Evolutionary conservation across 2,329 filamentous ascomycete genomes (phyloP), one percentile per base, ranked within the genome.

Genomic region (Microthyrium microscopicum): DNA sequence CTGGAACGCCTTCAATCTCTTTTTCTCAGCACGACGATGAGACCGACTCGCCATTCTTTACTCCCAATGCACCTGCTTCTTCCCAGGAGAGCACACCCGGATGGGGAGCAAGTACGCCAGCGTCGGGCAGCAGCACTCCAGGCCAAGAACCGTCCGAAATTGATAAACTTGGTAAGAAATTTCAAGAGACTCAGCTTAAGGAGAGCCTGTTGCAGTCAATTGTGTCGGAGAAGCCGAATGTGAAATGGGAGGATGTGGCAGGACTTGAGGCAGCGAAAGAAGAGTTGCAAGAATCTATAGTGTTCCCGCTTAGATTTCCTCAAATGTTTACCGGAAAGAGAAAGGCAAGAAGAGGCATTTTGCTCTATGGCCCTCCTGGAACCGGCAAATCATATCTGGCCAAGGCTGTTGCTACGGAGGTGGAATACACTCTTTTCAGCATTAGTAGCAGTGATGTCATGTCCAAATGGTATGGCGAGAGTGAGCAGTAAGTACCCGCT

Each of bases 281-380:
- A 12, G 32, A 34, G 13, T 17, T 34, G 6, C 32, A 29, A 16
- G 25, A 29, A 18, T 22, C 32, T 7, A 25, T 29, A 5, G 21
- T 34, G 8, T 17, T 34, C 16, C 32, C 32, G 9, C 15, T 29
- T 12, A 34, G 25, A 20, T 34, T 34, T 18, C 32, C 32, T 6
- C 24, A 34, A 26, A 8, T 34, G 24, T 34, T 34, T 20, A 27
- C 8, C 11, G 32, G 32, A 5, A 17, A 17, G 13, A 5, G 32
- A 11, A 28, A 34, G 17, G 24, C 22, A 17, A 7, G 24, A 5
- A 11, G 24, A 4, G 32, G 22, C n/a, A 34, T 34, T 13, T 20
- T 34, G 22, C 16, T 34, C 5, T 34, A 34, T 18, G 32, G 32
- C 8, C 32, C 32, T 5, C 32, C 32, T 22, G 32, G 32, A 13